A percentile compares a stretch with the other conserved stretches of the same genome.
phyloP scores from a whole-genome alignment of 2,329 filamentous ascomycete genomes.

The Lecanicillium sp. region DNA sequence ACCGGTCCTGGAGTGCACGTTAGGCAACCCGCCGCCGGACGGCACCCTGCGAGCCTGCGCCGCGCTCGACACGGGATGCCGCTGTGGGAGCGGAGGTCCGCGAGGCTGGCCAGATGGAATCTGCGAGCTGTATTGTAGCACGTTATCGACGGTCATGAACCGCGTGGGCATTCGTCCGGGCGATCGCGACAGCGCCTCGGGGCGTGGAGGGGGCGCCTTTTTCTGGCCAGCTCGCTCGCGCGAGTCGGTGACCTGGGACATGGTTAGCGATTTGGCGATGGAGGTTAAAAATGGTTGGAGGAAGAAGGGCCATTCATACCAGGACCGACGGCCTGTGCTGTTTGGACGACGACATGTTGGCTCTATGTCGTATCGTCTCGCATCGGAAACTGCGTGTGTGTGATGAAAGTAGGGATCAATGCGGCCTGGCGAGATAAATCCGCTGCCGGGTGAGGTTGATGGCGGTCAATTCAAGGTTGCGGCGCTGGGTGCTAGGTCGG shows the following conservation, averaged over 20 bases:
- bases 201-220: conserved; percentile 21
- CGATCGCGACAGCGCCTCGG: conserved; percentile 21
- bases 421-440: neutral
- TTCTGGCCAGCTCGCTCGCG: conserved; percentile 26
- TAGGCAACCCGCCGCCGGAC: conserved; percentile 33
- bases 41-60: conserved; percentile 19
- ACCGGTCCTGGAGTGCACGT: conserved; percentile 35
- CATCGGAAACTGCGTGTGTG: neutral
- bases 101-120: conserved; percentile 92
- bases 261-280: conserved; percentile 8
- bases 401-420: neutral
- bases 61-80: conserved; percentile 14
- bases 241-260: conserved; percentile 28
- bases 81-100: conserved; percentile 50
- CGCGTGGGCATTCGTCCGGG: conserved; percentile 47
- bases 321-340: conserved; percentile 9
- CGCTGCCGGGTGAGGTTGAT: conserved; percentile 1
- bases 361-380: neutral
- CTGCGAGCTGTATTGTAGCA: conserved; percentile 87
- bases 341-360: conserved; percentile 9
- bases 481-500: conserved; percentile 4
- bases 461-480: neutral
- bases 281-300: neutral
- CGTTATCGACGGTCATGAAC: conserved; percentile 86
- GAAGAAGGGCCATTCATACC: conserved; percentile 2